phyloP scores from a whole-genome alignment of 2,329 filamentous ascomycete species.

The Fonsecaea multimorphosa region DNA sequence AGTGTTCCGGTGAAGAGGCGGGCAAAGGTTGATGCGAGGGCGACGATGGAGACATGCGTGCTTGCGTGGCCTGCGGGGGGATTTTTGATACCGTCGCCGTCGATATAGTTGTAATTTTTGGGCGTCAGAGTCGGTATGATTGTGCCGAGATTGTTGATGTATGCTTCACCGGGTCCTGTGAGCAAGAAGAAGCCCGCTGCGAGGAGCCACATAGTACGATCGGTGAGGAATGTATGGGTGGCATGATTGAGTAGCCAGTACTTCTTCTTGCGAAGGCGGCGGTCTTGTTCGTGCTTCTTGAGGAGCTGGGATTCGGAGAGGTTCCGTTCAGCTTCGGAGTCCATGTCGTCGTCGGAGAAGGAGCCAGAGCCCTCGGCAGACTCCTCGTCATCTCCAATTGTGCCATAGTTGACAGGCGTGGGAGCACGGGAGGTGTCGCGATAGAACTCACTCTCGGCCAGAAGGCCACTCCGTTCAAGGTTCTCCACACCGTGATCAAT shows the following conservation, averaged over 20 bases:
- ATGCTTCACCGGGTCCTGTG: constrained; percentile 93
- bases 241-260: constrained; percentile 90
- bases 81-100: constrained; percentile 44
- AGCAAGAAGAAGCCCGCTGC: constrained; percentile 90
- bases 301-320: constrained; percentile 45
- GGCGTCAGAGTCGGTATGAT: constrained; percentile 85
- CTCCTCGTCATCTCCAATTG: constrained; percentile 47
- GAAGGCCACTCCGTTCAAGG: constrained; percentile 83
- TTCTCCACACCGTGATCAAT: constrained; percentile 91
- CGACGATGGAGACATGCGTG: constrained; percentile 92
- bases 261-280: constrained; percentile 74
- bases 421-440: constrained; percentile 54
- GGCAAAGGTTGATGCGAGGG: constrained; percentile 85
- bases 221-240: constrained; percentile 80
- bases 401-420: constrained; percentile 61
- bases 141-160: constrained; percentile 96
- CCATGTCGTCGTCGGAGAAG: constrained; percentile 48
- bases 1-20: constrained; percentile 88
- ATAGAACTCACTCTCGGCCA: constrained; percentile 78
- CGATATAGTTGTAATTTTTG: constrained; percentile 63
- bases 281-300: constrained; percentile 56
- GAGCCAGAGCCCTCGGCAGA: constrained; percentile 13
- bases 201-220: constrained; percentile 95
- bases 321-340: constrained; percentile 54
- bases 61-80: constrained; percentile 67